Conservation (phyloP, 2,329 filamentous ascomycete species). For the Colletotrichum caudatum region DNA sequence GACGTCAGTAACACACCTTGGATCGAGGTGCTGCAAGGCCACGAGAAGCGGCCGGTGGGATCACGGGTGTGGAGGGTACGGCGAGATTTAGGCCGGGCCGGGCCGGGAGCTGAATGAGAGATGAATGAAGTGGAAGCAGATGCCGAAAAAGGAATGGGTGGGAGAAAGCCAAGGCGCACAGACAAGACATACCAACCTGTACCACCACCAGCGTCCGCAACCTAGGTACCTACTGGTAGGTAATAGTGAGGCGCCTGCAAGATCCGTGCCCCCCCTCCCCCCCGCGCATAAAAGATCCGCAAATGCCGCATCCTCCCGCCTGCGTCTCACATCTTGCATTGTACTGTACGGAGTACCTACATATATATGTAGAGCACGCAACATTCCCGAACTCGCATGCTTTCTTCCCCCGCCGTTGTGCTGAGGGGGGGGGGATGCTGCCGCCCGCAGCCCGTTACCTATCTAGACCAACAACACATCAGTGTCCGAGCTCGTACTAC, state of each 20-base stretch:
- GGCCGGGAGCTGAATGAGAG: conserved; percentile 30
- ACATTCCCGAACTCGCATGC: too few relatives aligned
- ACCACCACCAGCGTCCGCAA: not conserved
- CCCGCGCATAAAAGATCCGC: not conserved
- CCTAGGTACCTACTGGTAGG: not conserved
- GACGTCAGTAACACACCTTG: conserved; percentile 61
- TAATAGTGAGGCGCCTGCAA: conserved; percentile 3
- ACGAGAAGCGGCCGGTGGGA: conserved; percentile 67
- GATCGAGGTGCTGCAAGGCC: conserved; percentile 69
- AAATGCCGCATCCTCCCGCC: not conserved
- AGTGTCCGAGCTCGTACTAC: not conserved
- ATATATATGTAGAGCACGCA: too few relatives aligned
- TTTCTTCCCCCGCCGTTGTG: not conserved
- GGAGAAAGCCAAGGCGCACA: not conserved
- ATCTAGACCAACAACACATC: not conserved
- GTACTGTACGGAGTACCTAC: too few relatives aligned
- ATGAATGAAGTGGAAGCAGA: not conserved
- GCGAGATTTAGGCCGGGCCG: conserved; percentile 67
- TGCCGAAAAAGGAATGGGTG: not conserved
- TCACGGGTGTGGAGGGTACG: conserved; percentile 73
- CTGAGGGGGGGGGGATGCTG: not conserved
- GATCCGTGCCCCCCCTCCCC: not conserved
- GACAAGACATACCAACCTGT: not conserved
- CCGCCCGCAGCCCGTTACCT: conserved; percentile 22
- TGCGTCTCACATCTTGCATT: not conserved